Conservation (phyloP, 148 eudicot genomes). For the Fagopyrum homotropicum region DNA sequence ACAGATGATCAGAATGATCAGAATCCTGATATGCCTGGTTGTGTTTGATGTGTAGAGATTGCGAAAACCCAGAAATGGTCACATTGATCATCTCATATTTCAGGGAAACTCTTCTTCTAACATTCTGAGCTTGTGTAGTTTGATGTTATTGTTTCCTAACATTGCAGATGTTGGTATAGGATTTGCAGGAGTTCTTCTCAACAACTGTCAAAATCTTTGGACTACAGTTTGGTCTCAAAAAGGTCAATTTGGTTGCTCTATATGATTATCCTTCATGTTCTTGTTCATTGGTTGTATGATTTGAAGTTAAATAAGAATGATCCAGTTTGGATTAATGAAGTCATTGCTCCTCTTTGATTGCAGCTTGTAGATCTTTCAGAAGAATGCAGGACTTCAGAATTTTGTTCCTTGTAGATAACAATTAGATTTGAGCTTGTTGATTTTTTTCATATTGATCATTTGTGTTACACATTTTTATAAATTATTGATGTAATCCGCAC, state of each 20-base stretch:
- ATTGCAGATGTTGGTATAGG: not conserved
- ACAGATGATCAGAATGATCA: too few relatives aligned
- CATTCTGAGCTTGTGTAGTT: not conserved
- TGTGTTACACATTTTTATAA: too few relatives aligned
- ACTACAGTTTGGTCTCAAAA: not conserved
- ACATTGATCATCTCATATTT: not conserved
- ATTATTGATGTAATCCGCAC: too few relatives aligned
- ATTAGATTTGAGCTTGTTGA: not conserved
- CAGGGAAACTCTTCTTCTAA: not conserved
- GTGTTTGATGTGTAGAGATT: not conserved
- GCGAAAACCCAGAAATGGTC: not conserved
- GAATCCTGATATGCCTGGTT: not conserved
- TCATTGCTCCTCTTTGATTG: not conserved
- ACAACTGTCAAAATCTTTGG: constrained; percentile 9
- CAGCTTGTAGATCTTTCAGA: not conserved
- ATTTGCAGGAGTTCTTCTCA: constrained; percentile 8
- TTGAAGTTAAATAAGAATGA: not conserved
- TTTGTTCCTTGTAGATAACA: not conserved
- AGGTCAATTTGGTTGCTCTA: not conserved
- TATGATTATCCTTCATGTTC: not conserved
- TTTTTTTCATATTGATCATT: not conserved
- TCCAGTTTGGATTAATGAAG: not conserved
- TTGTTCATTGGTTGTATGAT: not conserved
- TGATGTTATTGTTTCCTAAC: not conserved
- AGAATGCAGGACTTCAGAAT: not conserved